These are phyloP conservation scores for Chytriomyces sp. DNA, from an alignment of 192 early-diverging fungal species.

Conservation along the genomic window DNA sequence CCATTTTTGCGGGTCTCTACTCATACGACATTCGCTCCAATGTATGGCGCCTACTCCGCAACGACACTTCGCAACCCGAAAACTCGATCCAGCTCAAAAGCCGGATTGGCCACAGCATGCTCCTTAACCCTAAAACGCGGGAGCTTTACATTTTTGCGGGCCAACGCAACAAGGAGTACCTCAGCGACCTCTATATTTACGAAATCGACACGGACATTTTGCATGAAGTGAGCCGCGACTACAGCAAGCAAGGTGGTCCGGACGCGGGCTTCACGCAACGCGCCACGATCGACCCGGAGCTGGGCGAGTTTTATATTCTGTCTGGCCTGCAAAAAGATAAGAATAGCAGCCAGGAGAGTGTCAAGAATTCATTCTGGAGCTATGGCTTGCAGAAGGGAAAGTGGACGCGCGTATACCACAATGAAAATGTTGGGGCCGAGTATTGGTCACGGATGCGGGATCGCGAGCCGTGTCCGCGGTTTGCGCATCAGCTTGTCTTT, in stretches of 20 bases:
- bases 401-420: slow-evolving; percentile 75
- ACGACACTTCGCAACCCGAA: slow-evolving; percentile 55
- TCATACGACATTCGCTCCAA: slow-evolving; percentile 71
- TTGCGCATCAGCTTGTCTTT: slow-evolving; percentile 92
- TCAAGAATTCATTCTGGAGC: slow-evolving; percentile 80
- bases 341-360: slow-evolving; percentile 52
- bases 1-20: slow-evolving; percentile 86
- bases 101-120: slow-evolving; percentile 89
- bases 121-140: slow-evolving; percentile 71
- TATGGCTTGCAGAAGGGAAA: slow-evolving; percentile 60
- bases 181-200: slow-evolving; percentile 82
- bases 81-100: slow-evolving; percentile 69
- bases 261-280: slow-evolving; percentile 82
- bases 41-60: slow-evolving; percentile 75
- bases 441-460: slow-evolving; percentile 56
- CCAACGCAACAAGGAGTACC: slow-evolving; percentile 78
- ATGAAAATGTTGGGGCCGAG: slow-evolving; percentile 56
- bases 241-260: slow-evolving; percentile 72
- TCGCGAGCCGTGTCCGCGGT: slow-evolving; percentile 78
- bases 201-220: slow-evolving; percentile 78
- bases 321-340: slow-evolving; percentile 71
- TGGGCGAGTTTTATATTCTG: slow-evolving; percentile 86
- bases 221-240: slow-evolving; percentile 76
- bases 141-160: slow-evolving; percentile 89
- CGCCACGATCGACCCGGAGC: slow-evolving; percentile 75